phyloP scores from a whole-genome alignment of 768 basidiomycete species.

The Brasilioporus rufonigricans region DNA sequence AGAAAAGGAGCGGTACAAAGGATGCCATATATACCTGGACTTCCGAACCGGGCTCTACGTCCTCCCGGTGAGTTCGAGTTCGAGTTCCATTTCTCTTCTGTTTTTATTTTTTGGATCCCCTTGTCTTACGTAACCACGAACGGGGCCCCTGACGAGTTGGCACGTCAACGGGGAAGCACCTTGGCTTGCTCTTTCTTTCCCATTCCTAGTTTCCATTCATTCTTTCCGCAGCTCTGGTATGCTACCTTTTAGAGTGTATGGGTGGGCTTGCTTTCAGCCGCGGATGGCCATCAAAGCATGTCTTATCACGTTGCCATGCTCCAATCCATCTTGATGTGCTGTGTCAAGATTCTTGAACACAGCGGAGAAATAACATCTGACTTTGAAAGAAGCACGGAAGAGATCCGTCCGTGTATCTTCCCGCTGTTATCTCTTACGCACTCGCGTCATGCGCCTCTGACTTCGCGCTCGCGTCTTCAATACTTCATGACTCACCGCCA shows the following conservation, averaged over 20 bases:
- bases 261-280: neutral
- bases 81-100: neutral
- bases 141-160: neutral
- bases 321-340: neutral
- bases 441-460: neutral
- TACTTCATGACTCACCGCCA: neutral
- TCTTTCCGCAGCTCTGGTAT: neutral
- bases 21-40: slow-evolving; percentile 70
- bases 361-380: neutral
- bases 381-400: slow-evolving; percentile 12
- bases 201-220: neutral
- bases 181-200: neutral
- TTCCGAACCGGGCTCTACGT: slow-evolving; percentile 74
- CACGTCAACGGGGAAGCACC: neutral
- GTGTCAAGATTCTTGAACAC: neutral
- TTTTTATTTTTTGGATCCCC: no score
- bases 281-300: neutral
- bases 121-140: neutral
- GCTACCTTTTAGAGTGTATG: neutral
- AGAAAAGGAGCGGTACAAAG: slow-evolving; percentile 61
- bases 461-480: neutral
- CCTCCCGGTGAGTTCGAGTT: slow-evolving; percentile 63
- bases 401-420: slow-evolving; percentile 26
- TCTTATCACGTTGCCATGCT: neutral
- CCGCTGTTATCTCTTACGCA: neutral